phyloP scores from a whole-genome alignment of 2,329 filamentous ascomycete species.

The Paracorniculantispora psalliotae region DNA sequence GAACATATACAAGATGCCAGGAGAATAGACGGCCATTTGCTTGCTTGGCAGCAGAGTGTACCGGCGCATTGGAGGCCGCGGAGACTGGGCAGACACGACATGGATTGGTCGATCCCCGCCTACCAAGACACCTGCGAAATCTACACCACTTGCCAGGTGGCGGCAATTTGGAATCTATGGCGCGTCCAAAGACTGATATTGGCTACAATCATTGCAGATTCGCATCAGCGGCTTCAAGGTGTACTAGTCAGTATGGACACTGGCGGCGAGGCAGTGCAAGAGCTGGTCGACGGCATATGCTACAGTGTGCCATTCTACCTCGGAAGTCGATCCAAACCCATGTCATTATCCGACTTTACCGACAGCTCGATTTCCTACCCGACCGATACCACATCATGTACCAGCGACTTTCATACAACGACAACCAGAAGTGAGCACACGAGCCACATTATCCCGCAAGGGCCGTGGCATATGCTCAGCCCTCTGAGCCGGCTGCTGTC shows the following conservation, averaged over 20 bases:
- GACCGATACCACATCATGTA: not conserved
- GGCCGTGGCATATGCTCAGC: not conserved
- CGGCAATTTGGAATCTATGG: constrained; percentile 7
- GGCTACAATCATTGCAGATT: not conserved
- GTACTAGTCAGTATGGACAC: too few species aligned
- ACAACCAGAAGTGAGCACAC: not conserved
- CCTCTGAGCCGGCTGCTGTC: not conserved
- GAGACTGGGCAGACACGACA: not conserved
- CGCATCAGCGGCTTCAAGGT: not conserved
- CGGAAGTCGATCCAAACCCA: not conserved
- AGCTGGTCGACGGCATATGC: not conserved
- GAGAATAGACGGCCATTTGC: not conserved
- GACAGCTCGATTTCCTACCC: not conserved
- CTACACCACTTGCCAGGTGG: constrained; percentile 1
- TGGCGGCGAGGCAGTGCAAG: not conserved
- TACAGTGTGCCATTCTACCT: constrained; percentile 6
- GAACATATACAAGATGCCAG: not conserved
- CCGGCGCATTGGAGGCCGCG: not conserved
- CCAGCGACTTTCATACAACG: not conserved
- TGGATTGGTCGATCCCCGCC: not conserved
- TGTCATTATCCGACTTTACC: not conserved
- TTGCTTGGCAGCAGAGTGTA: not conserved
- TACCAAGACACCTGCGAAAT: not conserved
- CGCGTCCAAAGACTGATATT: not conserved
- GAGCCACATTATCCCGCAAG: not conserved